Conservation (phyloP, 495 filamentous ascomycete genomes). For the Penicillium coprophilum region DNA sequence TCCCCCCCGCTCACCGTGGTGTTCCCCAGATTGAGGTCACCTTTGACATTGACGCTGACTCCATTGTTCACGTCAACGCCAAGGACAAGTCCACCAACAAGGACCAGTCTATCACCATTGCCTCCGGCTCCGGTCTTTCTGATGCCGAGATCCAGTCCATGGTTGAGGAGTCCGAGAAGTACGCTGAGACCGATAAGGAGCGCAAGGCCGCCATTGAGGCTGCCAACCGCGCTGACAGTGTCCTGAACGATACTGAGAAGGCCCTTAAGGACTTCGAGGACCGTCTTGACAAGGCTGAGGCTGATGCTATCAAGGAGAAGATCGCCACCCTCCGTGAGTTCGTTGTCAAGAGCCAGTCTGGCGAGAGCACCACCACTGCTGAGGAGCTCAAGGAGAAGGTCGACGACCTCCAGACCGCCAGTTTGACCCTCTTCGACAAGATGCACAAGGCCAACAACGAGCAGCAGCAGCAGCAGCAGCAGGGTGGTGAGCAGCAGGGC, state of each 20-base stretch:
- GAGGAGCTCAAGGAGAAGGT: conserved; percentile 96
- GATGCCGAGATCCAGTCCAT: conserved; percentile 92
- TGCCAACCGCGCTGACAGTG: conserved; percentile 95
- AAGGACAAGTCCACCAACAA: conserved; percentile 99
- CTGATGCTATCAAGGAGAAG: conserved; percentile 90
- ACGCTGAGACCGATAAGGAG: conserved; percentile 92
- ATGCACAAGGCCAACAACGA: conserved; percentile 94
- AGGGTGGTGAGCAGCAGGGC: conserved; percentile 58
- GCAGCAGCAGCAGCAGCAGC: conserved; percentile 56
- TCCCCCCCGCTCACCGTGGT: conserved; percentile 95
- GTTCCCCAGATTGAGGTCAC: conserved; percentile 98
- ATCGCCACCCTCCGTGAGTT: conserved; percentile 85
- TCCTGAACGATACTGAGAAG: conserved; percentile 97
- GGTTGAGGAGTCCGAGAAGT: conserved; percentile 97
- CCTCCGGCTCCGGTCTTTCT: conserved; percentile 96
- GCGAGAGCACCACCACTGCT: conserved; percentile 79
- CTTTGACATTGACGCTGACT: conserved; percentile 99
- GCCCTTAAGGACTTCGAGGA: conserved; percentile 95
- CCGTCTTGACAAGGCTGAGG: conserved; percentile 95
- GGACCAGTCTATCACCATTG: conserved; percentile 99
- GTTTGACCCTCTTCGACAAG: conserved; percentile 97
- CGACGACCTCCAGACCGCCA: conserved; percentile 93
- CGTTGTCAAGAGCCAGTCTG: conserved; percentile 90
- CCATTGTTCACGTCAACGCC: conserved; percentile 97
- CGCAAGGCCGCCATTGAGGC: conserved; percentile 92